phyloP scores from a whole-genome alignment of 2,329 filamentous ascomycete species.

The Tolypocladium paradoxum region DNA sequence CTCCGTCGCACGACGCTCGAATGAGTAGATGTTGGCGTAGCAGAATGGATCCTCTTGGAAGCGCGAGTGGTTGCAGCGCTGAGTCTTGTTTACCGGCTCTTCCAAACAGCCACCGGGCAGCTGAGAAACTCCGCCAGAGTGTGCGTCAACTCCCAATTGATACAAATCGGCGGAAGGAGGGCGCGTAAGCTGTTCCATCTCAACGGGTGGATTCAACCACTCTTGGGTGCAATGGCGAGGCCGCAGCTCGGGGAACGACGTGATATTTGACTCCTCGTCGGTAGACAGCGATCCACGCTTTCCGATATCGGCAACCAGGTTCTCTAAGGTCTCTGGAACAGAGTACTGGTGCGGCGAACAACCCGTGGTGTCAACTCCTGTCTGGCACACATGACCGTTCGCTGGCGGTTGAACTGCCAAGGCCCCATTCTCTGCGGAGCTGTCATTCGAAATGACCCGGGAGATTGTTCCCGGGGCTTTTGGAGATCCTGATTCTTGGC shows the following conservation, averaged over 20 bases:
- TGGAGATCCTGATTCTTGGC: not conserved
- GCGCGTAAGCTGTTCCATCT: slow-evolving; percentile 7
- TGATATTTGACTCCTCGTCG: slow-evolving; percentile 15
- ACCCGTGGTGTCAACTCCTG: not conserved
- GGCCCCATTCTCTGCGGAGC: not conserved
- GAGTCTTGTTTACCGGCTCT: slow-evolving; percentile 5
- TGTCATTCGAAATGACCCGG: not conserved
- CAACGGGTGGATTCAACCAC: slow-evolving; percentile 15
- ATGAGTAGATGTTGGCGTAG: not conserved
- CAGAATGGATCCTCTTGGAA: slow-evolving; percentile 16
- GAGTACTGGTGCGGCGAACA: not conserved
- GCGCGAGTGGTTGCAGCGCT: slow-evolving; percentile 6
- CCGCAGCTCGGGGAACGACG: slow-evolving; percentile 22
- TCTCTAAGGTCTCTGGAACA: not conserved
- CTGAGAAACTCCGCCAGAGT: slow-evolving; percentile 6
- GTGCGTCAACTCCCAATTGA: slow-evolving; percentile 20
- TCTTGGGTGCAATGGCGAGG: slow-evolving; percentile 21
- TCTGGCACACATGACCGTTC: not conserved
- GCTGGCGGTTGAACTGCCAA: not conserved
- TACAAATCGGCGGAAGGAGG: slow-evolving; percentile 11
- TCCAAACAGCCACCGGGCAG: slow-evolving; percentile 4
- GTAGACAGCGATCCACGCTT: not conserved
- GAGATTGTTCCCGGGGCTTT: not conserved
- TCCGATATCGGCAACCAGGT: not conserved
- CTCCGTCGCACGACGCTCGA: slow-evolving; percentile 1